These are phyloP conservation scores for Actinidia arguta DNA, from an alignment of 179 eudicot genomes.

Conservation along the genomic window DNA sequence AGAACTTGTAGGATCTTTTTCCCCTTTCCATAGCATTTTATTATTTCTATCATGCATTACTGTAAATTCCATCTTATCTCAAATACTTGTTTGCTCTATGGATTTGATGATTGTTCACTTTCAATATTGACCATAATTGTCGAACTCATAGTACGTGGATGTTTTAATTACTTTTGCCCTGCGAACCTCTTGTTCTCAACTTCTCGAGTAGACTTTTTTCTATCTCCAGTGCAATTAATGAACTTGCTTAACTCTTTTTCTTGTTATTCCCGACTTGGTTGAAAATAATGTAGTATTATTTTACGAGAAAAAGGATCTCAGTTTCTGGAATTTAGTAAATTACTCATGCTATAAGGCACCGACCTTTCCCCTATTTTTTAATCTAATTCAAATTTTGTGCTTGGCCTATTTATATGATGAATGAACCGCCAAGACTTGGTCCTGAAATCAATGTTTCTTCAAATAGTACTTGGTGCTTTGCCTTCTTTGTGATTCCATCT, in stretches of 20 bases:
- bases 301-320: background rate
- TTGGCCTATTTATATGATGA: constrained; percentile 1
- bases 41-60: constrained; percentile 42
- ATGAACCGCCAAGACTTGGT: background rate
- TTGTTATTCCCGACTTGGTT: background rate
- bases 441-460: background rate
- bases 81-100: constrained; percentile 32
- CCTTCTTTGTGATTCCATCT: background rate
- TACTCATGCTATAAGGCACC: background rate
- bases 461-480: background rate
- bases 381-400: background rate
- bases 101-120: constrained; percentile 25
- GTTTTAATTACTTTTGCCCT: constrained; percentile 19
- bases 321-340: background rate
- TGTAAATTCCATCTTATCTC: constrained; percentile 40
- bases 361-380: background rate
- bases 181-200: constrained; percentile 4
- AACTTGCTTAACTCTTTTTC: constrained; percentile 7
- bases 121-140: constrained; percentile 4
- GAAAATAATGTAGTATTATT: too few species aligned
- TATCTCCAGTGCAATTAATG: background rate
- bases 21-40: constrained; percentile 38
- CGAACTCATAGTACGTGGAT: constrained; percentile 9
- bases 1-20: constrained; percentile 56
- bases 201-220: constrained; percentile 11